Conservation (phyloP, 1,284 basidiomycete genomes). For the Pseudozyma pruni region DNA sequence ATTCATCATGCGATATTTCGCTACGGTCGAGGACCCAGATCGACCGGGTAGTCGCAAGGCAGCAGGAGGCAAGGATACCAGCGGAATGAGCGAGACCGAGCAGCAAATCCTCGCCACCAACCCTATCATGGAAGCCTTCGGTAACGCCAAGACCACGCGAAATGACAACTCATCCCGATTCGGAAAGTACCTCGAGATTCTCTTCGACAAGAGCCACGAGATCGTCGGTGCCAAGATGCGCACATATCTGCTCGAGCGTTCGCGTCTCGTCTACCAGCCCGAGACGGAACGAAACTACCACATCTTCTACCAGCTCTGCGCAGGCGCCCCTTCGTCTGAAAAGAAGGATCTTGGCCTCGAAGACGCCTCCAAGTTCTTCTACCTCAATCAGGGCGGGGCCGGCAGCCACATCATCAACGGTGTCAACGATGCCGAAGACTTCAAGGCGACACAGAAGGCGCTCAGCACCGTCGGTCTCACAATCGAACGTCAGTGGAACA, state of each 20-base stretch:
- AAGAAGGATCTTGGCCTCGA: constrained; percentile 92
- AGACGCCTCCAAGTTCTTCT: constrained; percentile 85
- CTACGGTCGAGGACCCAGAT: constrained; percentile 89
- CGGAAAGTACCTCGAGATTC: constrained; percentile 99
- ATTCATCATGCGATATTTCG: constrained; percentile 99
- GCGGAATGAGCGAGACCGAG: constrained; percentile 89
- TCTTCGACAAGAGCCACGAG: constrained; percentile 92
- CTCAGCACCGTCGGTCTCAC: constrained; percentile 96
- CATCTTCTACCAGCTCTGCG: constrained; percentile 99
- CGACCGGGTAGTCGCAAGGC: constrained; percentile 66
- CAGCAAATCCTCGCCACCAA: constrained; percentile 97
- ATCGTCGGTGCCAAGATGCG: constrained; percentile 98
- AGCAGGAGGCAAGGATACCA: constrained; percentile 72
- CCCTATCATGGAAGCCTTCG: constrained; percentile 98
- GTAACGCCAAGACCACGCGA: constrained; percentile 98
- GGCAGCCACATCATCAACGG: constrained; percentile 83
- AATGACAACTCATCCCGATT: constrained; percentile 99
- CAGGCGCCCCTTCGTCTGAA: constrained; percentile 93
- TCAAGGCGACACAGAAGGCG: constrained; percentile 90
- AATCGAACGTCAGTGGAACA: constrained; percentile 96
- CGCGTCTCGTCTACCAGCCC: constrained; percentile 96
- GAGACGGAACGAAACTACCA: constrained; percentile 94
- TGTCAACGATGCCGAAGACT: constrained; percentile 95
- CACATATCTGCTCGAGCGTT: constrained; percentile 96
- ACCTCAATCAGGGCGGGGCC: constrained; percentile 91